Conservation (phyloP, 2,329 filamentous ascomycete species). For the Fusarium torulosum region DNA sequence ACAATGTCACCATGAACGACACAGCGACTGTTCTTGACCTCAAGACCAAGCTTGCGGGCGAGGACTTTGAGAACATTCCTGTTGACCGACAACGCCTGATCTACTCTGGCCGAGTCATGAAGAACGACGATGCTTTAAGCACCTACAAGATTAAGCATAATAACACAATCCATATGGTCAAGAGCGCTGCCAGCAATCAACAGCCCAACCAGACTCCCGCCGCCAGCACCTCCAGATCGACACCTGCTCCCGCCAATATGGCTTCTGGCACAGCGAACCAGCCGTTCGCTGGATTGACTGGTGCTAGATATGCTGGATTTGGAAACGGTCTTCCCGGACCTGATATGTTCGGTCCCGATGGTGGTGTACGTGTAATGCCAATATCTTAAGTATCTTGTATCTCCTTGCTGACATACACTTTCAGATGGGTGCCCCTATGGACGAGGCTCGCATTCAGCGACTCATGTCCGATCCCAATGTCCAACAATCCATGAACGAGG, state of each 20-base stretch:
- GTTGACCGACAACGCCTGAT: conserved; percentile 92
- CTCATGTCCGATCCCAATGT: conserved; percentile 93
- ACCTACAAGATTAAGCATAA: conserved; percentile 96
- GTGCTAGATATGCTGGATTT: conserved; percentile 92
- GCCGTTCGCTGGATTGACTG: conserved; percentile 88
- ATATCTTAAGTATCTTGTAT: not conserved
- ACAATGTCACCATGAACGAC: conserved; percentile 82
- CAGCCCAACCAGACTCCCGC: conserved; percentile 49
- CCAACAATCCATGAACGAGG: conserved; percentile 90
- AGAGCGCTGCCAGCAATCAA: conserved; percentile 90
- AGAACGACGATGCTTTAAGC: conserved; percentile 87
- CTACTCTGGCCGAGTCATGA: conserved; percentile 96
- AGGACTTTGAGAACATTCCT: conserved; percentile 88
- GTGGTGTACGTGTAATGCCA: conserved; percentile 76
- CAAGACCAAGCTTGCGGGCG: conserved; percentile 85
- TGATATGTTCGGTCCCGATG: conserved; percentile 92
- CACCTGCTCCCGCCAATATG: conserved; percentile 76
- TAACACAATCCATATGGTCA: conserved; percentile 96
- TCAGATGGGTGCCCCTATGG: conserved; percentile 90
- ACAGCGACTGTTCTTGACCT: conserved; percentile 84
- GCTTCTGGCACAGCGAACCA: conserved; percentile 88
- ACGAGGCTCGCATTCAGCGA: conserved; percentile 82
- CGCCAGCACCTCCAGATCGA: conserved; percentile 56
- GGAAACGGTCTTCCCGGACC: conserved; percentile 83
- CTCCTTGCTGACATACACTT: conserved; percentile 23